These are phyloP conservation scores for Zhuliangozyma parablackwelliae DNA, from an alignment of 1,139 yeast species.

Conservation along the genomic window DNA sequence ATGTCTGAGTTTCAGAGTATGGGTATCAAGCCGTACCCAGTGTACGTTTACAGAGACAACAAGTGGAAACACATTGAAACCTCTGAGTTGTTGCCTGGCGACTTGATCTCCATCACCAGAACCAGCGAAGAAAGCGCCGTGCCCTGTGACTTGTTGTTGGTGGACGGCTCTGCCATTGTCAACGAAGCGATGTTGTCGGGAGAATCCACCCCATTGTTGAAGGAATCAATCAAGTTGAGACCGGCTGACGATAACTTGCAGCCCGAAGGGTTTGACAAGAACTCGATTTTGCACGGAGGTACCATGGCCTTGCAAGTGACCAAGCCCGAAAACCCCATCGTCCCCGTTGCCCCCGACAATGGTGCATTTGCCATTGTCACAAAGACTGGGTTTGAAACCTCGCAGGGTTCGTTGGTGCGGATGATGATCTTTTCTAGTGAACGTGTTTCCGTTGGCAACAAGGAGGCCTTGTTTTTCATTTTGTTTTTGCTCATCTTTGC, in stretches of 20 bases:
- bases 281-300: constrained; percentile 91
- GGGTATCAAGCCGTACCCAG: constrained; percentile 90
- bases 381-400: constrained; percentile 95
- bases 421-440: constrained; percentile 97
- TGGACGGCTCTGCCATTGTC: constrained; percentile 88
- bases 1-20: constrained; percentile 93
- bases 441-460: constrained; percentile 93
- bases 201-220: constrained; percentile 93
- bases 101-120: constrained; percentile 81
- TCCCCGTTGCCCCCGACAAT: constrained; percentile 71
- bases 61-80: constrained; percentile 72
- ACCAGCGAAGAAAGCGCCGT: constrained; percentile 88
- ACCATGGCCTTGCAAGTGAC: constrained; percentile 94
- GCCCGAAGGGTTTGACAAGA: constrained; percentile 81
- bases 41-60: constrained; percentile 66
- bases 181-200: constrained; percentile 98
- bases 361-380: constrained; percentile 91
- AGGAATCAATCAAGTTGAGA: constrained; percentile 85
- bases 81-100: constrained; percentile 84
- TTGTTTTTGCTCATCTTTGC: constrained; percentile 87
- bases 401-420: constrained; percentile 96
- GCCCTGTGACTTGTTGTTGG: constrained; percentile 89
- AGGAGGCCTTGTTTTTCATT: constrained; percentile 89
- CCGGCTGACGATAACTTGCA: constrained; percentile 66
- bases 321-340: constrained; percentile 47